These are phyloP conservation scores for Olyra latifolia DNA, from an alignment of 176 grass and related monocot genomes.

Conservation along the genomic window DNA sequence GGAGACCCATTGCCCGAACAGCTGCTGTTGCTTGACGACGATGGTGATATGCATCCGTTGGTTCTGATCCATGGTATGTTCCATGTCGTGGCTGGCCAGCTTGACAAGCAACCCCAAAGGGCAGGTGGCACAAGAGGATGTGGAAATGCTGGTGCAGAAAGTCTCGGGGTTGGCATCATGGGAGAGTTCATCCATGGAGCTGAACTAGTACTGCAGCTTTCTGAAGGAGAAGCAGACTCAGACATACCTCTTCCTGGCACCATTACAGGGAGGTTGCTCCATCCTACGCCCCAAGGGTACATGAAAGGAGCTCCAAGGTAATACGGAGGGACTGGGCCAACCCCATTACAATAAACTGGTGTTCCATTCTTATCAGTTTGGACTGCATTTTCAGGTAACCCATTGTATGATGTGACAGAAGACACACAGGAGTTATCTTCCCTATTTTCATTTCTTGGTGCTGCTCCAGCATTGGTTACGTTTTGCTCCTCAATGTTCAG, in stretches of 20 bases:
- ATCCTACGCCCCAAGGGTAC: constrained; percentile 72
- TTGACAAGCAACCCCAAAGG: constrained; percentile 61
- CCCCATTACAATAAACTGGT: constrained; percentile 53
- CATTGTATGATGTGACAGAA: constrained; percentile 41
- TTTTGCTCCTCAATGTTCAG: constrained; percentile 75
- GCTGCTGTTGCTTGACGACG: constrained; percentile 66
- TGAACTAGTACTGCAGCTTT: constrained; percentile 44
- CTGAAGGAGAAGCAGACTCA: constrained; percentile 31
- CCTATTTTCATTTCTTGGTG: constrained; percentile 34
- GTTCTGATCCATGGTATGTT: constrained; percentile 46
- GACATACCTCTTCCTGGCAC: constrained; percentile 36
- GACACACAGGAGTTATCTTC: constrained; percentile 45
- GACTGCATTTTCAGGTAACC: constrained; percentile 30
- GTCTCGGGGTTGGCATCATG: constrained; percentile 43
- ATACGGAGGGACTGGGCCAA: constrained; percentile 56
- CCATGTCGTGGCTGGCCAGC: constrained; percentile 58
- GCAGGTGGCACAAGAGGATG: constrained; percentile 81
- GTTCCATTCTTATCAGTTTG: constrained; percentile 33
- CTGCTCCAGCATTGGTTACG: constrained; percentile 23
- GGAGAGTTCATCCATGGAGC: constrained; percentile 49
- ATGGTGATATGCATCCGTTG: constrained; percentile 41
- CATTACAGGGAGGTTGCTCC: constrained; percentile 56
- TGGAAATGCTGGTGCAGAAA: constrained; percentile 55
- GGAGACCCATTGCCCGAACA: constrained; percentile 73
- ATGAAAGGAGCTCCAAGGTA: constrained; percentile 70